Evolutionary conservation across 495 filamentous ascomycete genomes (phyloP), one percentile per base, ranked within the genome.

Genomic region (Aspergillus campestris): DNA sequence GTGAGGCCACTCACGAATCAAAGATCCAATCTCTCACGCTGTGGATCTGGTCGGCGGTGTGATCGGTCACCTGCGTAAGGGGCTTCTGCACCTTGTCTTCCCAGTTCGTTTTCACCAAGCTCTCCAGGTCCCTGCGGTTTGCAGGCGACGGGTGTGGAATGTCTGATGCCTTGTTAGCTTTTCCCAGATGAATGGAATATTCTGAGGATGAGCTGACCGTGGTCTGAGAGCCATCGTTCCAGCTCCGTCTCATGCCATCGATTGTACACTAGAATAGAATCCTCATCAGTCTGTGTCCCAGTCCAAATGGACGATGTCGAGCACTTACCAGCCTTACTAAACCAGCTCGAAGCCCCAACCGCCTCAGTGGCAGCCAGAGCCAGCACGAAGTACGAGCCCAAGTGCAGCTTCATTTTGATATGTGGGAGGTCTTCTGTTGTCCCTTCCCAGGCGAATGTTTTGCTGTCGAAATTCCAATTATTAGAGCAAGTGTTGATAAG

Each of bases 211-310:
- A 10, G 39, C 44, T 31, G 53, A 72, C 67, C 70, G 67, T 98
- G 80, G 55, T 98, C 92, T 18, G 86, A 86, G 47, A 98, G 83
- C 92, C 92, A 98, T 56, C 92, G 78, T 72, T 98, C 91, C 8
- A 98, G 78, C 73, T 98, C 92, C 6, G 87, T 95, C 70, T 96
- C 83, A 61, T 97, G 91, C 92, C 92, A 98, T 62, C 91, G 96
- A 71, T 96, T 95, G 77, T 97, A 98, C 6, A 82, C 92, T 95
- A 57, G 18, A 50, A 34, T 24, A 35, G 40, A 40, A 32, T 55
- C 30, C n/a, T 14, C 49, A 50, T 48, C 52, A 15, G 15, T 14
- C 11, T 18, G 37, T 24, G 10, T 38, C 12, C 7, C 40, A 29
- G 10, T 14, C 6, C 8, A 3, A 15, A 24, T 34, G 9, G 32